These are phyloP conservation scores for Trichomonas vaginalis DNA, from an alignment of 208 protist genomes.

Conservation along the genomic window DNA sequence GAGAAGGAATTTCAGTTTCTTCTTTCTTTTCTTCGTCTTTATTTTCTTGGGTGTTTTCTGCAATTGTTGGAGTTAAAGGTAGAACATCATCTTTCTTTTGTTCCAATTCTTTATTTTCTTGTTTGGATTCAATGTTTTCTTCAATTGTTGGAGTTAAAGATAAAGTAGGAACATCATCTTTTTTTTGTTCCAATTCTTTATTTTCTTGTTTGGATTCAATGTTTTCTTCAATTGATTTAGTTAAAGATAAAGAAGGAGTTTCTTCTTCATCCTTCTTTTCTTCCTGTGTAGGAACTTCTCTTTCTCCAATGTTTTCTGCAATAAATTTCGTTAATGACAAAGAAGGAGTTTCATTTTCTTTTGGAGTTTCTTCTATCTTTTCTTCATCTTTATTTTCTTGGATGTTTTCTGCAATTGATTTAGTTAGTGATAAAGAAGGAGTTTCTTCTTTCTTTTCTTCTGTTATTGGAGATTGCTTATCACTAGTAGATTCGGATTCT, in stretches of 20 bases:
- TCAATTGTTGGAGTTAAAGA: too few species aligned
- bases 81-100: too few species aligned
- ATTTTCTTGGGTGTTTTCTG: too few species aligned
- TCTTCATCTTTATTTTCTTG: background rate
- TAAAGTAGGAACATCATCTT: too few species aligned
- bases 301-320: background rate
- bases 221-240: background rate
- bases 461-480: too few species aligned
- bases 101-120: too few species aligned
- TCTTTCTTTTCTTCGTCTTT: too few species aligned
- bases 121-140: too few species aligned
- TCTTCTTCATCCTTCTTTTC: background rate
- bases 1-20: too few species aligned
- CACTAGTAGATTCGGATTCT: too few species aligned
- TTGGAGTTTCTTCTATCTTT: too few species aligned
- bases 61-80: too few species aligned
- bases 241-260: background rate
- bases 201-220: background rate
- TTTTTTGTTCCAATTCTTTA: background rate
- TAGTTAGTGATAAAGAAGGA: background rate
- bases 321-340: background rate
- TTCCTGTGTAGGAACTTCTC: background rate
- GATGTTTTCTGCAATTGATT: background rate
- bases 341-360: background rate
- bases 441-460: background rate